Evolutionary conservation across 2,329 filamentous ascomycete species (phyloP).

Genomic region (Ophiocordyceps robertsii): DNA sequence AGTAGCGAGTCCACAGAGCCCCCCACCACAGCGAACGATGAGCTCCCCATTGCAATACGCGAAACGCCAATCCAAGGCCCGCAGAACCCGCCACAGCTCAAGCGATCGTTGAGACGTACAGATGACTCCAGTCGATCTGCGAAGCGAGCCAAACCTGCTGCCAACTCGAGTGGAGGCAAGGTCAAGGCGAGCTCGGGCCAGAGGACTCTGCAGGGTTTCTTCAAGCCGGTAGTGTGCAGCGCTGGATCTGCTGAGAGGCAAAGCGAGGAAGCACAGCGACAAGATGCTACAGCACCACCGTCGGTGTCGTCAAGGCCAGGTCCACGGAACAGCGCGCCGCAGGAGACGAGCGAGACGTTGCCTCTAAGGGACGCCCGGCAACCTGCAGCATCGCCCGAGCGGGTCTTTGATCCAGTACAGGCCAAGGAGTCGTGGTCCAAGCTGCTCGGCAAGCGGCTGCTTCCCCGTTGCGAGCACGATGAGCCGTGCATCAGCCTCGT

Average conservation of each 20-base stretch:
- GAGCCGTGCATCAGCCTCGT: slow-evolving; percentile 74
- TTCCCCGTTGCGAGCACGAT: slow-evolving; percentile 74
- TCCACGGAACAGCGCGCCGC: neutral
- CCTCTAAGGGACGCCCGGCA: no score
- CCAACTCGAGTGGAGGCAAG: slow-evolving; percentile 14
- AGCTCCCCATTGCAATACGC: no score
- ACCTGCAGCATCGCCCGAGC: slow-evolving; percentile 14
- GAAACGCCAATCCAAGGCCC: neutral
- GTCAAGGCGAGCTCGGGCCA: slow-evolving; percentile 22
- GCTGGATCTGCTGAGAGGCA: neutral
- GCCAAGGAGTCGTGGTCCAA: slow-evolving; percentile 77
- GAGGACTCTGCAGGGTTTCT: slow-evolving; percentile 64
- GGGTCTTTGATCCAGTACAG: slow-evolving; percentile 53
- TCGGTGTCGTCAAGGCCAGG: neutral
- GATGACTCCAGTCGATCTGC: slow-evolving; percentile 1
- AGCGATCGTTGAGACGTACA: neutral
- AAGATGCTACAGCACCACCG: no score
- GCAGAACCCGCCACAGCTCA: neutral
- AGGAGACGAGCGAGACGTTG: no score
- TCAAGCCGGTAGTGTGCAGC: slow-evolving; percentile 38
- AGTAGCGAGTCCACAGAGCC: no score
- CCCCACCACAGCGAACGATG: no score
- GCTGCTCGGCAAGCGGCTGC: slow-evolving; percentile 60
- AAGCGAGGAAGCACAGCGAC: neutral
- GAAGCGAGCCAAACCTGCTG: slow-evolving; percentile 14